A percentile compares a stretch with the other conserved stretches of the same genome.
Conservation (phyloP, 371 early-diverging fungal genomes). For the Choanephora cucurbitarum region DNA sequence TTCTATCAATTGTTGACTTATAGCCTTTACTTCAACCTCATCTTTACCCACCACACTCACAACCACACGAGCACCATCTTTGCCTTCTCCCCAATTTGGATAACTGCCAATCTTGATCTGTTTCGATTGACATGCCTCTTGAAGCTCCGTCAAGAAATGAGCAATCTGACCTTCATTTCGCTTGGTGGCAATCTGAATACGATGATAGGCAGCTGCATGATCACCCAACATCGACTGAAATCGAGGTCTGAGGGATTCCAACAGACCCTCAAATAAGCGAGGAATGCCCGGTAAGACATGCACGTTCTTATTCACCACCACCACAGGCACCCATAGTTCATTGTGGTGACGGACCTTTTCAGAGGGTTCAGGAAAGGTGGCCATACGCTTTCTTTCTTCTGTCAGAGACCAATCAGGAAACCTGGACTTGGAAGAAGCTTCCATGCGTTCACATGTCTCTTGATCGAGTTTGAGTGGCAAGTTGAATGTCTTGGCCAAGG, state of each 20-base stretch:
- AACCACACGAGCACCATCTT: conserved; percentile 43
- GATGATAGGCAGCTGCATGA: conserved; percentile 32
- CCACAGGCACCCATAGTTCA: conserved; percentile 74
- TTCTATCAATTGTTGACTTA: conserved; percentile 16
- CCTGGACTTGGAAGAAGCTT: conserved; percentile 14
- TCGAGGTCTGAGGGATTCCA: conserved; percentile 36
- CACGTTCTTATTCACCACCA: conserved; percentile 63
- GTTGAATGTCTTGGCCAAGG: conserved; percentile 66
- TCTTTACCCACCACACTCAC: conserved; percentile 58
- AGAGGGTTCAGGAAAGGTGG: conserved; percentile 57
- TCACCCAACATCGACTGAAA: conserved; percentile 23
- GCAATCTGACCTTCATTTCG: conserved; percentile 62
- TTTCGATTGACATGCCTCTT: conserved; percentile 34
- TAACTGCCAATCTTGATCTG: conserved; percentile 70
- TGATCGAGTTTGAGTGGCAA: conserved; percentile 51
- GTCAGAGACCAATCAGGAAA: conserved; percentile 37
- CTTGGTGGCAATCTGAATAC: conserved; percentile 59
- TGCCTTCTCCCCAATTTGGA: conserved; percentile 57
- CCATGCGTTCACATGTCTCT: conserved; percentile 63
- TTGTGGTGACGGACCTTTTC: conserved; percentile 43
- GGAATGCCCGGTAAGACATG: conserved; percentile 79
- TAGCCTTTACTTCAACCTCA: conserved; percentile 27
- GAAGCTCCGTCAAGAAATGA: conserved; percentile 46
- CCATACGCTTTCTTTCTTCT: conserved; percentile 69
- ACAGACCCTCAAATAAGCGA: conserved; percentile 57